Percentiles rank a stretch among this genome's conserved stretches.
Evolutionary conservation across 2,329 filamentous ascomycete species (phyloP).

Genomic region (Byssoonygena ceratinophila): DNA sequence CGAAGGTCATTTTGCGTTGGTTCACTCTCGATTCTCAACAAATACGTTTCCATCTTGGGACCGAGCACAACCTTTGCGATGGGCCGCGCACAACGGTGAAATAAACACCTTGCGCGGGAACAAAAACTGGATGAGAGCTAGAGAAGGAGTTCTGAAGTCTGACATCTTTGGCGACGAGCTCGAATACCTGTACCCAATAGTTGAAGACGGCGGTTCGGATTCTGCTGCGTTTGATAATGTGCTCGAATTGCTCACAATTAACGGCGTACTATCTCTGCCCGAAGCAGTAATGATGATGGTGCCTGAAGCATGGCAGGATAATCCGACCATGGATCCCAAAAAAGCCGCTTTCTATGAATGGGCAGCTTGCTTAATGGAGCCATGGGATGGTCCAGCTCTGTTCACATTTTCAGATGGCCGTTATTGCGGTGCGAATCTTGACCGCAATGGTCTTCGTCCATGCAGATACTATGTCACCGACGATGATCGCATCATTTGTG

Average conservation of each 20-base stretch:
- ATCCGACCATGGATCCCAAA: slow-evolving; percentile 78
- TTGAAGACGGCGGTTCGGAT: slow-evolving; percentile 93
- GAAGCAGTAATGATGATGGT: slow-evolving; percentile 99
- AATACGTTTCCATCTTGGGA: slow-evolving; percentile 99
- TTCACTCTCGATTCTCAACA: slow-evolving; percentile 94
- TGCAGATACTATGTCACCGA: slow-evolving; percentile 96
- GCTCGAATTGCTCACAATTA: slow-evolving; percentile 83
- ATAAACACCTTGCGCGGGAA: slow-evolving; percentile 96
- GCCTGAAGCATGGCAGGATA: slow-evolving; percentile 95
- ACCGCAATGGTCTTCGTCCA: slow-evolving; percentile 87
- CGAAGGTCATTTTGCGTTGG: slow-evolving; percentile 90
- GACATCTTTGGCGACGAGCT: slow-evolving; percentile 87
- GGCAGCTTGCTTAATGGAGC: slow-evolving; percentile 98
- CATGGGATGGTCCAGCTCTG: slow-evolving; percentile 91
- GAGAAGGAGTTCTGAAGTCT: slow-evolving; percentile 89
- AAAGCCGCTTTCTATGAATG: slow-evolving; percentile 98
- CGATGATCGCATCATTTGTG: slow-evolving; percentile 93
- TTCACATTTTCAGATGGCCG: slow-evolving; percentile 96
- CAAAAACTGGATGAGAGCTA: slow-evolving; percentile 99
- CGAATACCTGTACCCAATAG: slow-evolving; percentile 81
- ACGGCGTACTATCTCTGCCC: slow-evolving; percentile 85
- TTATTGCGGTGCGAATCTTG: slow-evolving; percentile 93
- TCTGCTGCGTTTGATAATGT: slow-evolving; percentile 97
- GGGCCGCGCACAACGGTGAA: slow-evolving; percentile 97
- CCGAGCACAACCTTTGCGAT: slow-evolving; percentile 86